Conservation (phyloP, 768 basidiomycete genomes). For the Pleurotus cornucopiae region DNA sequence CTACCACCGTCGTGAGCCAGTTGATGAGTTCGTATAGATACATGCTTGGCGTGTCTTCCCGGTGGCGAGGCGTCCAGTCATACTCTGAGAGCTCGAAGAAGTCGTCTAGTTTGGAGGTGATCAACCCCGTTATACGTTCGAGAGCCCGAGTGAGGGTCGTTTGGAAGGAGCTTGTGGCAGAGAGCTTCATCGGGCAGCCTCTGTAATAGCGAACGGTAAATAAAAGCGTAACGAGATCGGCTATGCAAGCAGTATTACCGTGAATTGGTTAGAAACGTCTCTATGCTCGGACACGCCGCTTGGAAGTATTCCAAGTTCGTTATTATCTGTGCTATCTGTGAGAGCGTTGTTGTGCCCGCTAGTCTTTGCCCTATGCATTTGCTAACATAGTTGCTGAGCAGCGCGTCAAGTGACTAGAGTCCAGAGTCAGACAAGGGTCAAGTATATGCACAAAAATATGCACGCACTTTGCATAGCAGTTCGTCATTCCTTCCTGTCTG, state of each 20-base stretch:
- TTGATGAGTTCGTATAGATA: slow-evolving; percentile 94
- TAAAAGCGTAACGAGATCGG: slow-evolving; percentile 3
- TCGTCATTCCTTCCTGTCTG: slow-evolving; percentile 92
- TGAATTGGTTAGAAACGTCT: slow-evolving; percentile 76
- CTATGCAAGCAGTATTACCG: slow-evolving; percentile 40
- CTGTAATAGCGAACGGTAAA: slow-evolving; percentile 62
- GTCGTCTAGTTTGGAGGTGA: slow-evolving; percentile 89
- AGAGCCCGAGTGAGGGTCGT: slow-evolving; percentile 65
- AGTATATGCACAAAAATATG: neutral
- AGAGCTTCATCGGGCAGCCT: slow-evolving; percentile 75
- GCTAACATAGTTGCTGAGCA: slow-evolving; percentile 74
- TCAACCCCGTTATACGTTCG: slow-evolving; percentile 73
- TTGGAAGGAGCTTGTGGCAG: slow-evolving; percentile 61
- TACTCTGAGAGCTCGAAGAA: slow-evolving; percentile 96
- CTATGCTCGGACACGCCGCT: slow-evolving; percentile 78
- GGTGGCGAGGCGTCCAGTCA: slow-evolving; percentile 78
- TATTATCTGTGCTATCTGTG: slow-evolving; percentile 90
- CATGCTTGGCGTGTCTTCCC: slow-evolving; percentile 81
- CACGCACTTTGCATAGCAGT: slow-evolving; percentile 73
- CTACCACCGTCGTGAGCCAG: slow-evolving; percentile 95
- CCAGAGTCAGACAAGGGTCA: slow-evolving; percentile 5
- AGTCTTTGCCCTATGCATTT: slow-evolving; percentile 74
- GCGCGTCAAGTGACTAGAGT: slow-evolving; percentile 75
- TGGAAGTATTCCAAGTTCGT: slow-evolving; percentile 93
- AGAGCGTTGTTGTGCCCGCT: slow-evolving; percentile 69